phyloP scores from a whole-genome alignment of 768 basidiomycete species.

The Pluteus cervinus region DNA sequence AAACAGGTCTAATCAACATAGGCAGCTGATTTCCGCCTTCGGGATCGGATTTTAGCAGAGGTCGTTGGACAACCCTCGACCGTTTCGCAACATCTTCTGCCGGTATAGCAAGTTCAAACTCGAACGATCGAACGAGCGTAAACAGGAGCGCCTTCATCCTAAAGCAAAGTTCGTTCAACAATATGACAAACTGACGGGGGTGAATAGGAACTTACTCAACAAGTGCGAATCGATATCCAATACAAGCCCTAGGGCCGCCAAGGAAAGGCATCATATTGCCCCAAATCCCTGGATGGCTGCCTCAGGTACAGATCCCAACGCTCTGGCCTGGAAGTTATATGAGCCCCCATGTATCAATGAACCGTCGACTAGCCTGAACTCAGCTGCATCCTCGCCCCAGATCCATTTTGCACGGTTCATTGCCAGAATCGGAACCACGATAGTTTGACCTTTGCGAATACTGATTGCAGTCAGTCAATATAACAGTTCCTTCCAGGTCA shows the following conservation, averaged over 20 bases:
- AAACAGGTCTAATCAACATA: conserved; percentile 28
- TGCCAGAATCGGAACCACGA: conserved; percentile 44
- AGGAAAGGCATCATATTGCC: conserved; percentile 55
- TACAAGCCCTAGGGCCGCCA: conserved; percentile 60
- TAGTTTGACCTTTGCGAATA: conserved; percentile 36
- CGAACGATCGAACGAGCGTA: conserved; percentile 36
- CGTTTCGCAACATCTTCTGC: conserved; percentile 25
- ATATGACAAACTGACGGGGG: neutral
- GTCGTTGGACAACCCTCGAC: conserved; percentile 34
- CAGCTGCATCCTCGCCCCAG: conserved; percentile 60
- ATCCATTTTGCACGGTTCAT: conserved; percentile 46
- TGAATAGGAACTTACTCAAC: conserved; percentile 37
- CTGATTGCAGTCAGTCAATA: conserved; percentile 13
- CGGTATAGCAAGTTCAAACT: conserved; percentile 44
- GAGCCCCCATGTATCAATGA: neutral
- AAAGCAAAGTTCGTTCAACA: neutral
- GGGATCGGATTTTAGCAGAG: conserved; percentile 36
- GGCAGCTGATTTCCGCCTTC: conserved; percentile 40
- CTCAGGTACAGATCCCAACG: conserved; percentile 49
- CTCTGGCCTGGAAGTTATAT: conserved; percentile 44
- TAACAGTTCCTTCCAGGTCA: neutral
- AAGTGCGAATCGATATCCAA: conserved; percentile 61
- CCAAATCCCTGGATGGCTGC: conserved; percentile 51
- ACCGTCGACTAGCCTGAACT: conserved; percentile 45
- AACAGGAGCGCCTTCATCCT: conserved; percentile 37